Conservation (phyloP, 352 stramenopile species). For the Phytopythium ostracodes region DNA sequence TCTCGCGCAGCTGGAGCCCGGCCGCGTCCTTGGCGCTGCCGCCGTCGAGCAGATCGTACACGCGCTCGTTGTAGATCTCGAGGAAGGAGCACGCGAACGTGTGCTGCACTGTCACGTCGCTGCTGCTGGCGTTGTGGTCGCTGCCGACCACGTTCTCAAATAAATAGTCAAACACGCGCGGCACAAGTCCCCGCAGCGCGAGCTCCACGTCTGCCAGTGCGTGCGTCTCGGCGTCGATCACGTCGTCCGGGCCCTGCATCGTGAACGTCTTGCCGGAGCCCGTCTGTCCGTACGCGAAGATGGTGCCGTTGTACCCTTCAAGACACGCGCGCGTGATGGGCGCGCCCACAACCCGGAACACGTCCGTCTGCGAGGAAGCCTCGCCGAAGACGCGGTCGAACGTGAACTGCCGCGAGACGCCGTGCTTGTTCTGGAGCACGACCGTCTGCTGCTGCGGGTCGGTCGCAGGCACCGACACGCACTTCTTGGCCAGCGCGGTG, state of each 20-base stretch:
- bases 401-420: conserved; percentile 65
- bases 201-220: conserved; percentile 27
- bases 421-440: conserved; percentile 50
- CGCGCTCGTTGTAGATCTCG: conserved; percentile 95
- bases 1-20: conserved; percentile 69
- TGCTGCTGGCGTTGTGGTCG: background rate
- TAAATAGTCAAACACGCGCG: conserved; percentile 81
- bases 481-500: conserved; percentile 50
- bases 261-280: conserved; percentile 85
- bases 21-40: conserved; percentile 45
- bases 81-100: conserved; percentile 88
- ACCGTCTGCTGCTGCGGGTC: conserved; percentile 55
- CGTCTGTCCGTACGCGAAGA: conserved; percentile 86
- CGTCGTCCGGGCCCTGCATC: conserved; percentile 77
- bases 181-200: conserved; percentile 59
- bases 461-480: conserved; percentile 40
- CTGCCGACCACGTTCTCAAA: conserved; percentile 45
- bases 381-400: conserved; percentile 92
- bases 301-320: conserved; percentile 83
- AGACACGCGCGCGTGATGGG: conserved; percentile 81
- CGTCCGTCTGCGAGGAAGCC: conserved; percentile 86
- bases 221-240: conserved; percentile 40
- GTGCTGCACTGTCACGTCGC: conserved; percentile 39
- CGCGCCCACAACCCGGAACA: conserved; percentile 86
- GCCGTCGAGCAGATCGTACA: conserved; percentile 89